These are phyloP conservation scores for Skeletonema tropicum DNA, from an alignment of 108 stramenopile genomes.

Conservation along the genomic window DNA sequence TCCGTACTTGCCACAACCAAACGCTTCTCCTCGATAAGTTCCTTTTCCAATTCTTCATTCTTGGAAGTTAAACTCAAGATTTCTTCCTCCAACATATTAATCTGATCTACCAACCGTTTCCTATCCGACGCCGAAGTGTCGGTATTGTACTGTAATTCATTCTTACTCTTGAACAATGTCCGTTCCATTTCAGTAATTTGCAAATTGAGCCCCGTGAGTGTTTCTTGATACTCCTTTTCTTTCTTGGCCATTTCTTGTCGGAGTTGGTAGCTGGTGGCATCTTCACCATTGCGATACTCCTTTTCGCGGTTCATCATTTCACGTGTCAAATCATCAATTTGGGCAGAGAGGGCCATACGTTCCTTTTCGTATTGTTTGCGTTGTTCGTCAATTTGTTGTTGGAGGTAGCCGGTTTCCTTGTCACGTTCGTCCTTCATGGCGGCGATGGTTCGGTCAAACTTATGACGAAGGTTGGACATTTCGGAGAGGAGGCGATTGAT, in stretches of 20 bases:
- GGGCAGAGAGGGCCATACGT: slow-evolving; percentile 8
- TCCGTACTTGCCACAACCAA: slow-evolving; percentile 37
- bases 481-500: slow-evolving; percentile 34
- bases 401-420: slow-evolving; percentile 23
- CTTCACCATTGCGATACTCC: slow-evolving; percentile 22
- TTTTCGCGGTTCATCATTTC: slow-evolving; percentile 43
- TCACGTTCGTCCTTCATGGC: slow-evolving; percentile 32
- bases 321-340: slow-evolving; percentile 32
- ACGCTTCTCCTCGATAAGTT: slow-evolving; percentile 39
- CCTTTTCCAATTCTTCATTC: slow-evolving; percentile 43
- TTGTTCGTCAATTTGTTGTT: slow-evolving; percentile 22
- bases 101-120: slow-evolving; percentile 18
- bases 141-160: slow-evolving; percentile 33
- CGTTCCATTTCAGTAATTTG: slow-evolving; percentile 36
- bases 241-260: slow-evolving; percentile 33
- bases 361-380: slow-evolving; percentile 40
- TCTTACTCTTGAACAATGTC: slow-evolving; percentile 29
- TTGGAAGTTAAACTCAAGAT: slow-evolving; percentile 9
- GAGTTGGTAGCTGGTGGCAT: slow-evolving; percentile 12
- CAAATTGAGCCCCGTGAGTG: slow-evolving; percentile 17
- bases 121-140: slow-evolving; percentile 18
- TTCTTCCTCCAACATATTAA: slow-evolving; percentile 36
- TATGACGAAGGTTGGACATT: slow-evolving; percentile 33
- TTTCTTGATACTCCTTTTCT: slow-evolving; percentile 33
- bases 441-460: slow-evolving; percentile 29